Evolutionary conservation across 2,329 filamentous ascomycete species (phyloP).

Genomic region (Alternaria infectoria): DNA sequence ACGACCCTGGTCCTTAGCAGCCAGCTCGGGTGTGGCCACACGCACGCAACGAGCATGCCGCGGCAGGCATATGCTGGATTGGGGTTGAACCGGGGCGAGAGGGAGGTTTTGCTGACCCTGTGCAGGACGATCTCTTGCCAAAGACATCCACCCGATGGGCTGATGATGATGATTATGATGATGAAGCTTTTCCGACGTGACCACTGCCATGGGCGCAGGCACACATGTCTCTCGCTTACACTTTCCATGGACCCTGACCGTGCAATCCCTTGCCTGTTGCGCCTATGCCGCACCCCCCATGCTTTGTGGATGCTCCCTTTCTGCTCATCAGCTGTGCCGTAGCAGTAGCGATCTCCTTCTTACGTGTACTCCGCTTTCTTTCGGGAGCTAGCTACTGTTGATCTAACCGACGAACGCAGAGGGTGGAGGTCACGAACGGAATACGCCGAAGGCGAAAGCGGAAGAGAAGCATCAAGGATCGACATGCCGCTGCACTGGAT

Average conservation of each 20-base stretch:
- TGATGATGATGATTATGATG: neutral
- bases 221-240: conserved; percentile 4
- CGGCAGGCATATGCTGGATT: conserved; percentile 1
- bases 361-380: conserved; percentile 5
- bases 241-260: neutral
- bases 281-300: conserved; percentile 2
- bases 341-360: neutral
- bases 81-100: neutral
- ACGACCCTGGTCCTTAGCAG: neutral
- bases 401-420: neutral
- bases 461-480: conserved; percentile 1
- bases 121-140: neutral
- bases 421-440: neutral
- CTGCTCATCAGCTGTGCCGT: neutral
- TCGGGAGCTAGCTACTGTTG: neutral
- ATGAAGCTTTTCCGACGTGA: conserved; percentile 3
- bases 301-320: neutral
- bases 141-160: neutral
- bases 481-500: conserved; percentile 7
- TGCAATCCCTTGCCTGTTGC: neutral
- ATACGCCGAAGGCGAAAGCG: conserved; percentile 11
- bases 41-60: conserved; percentile 2
- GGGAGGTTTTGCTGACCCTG: neutral
- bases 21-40: neutral
- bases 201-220: conserved; percentile 1